Base-by-base conservation (phyloP, 768 basidiomycete genomes). In the Fomitopsis pulvina region DNA sequence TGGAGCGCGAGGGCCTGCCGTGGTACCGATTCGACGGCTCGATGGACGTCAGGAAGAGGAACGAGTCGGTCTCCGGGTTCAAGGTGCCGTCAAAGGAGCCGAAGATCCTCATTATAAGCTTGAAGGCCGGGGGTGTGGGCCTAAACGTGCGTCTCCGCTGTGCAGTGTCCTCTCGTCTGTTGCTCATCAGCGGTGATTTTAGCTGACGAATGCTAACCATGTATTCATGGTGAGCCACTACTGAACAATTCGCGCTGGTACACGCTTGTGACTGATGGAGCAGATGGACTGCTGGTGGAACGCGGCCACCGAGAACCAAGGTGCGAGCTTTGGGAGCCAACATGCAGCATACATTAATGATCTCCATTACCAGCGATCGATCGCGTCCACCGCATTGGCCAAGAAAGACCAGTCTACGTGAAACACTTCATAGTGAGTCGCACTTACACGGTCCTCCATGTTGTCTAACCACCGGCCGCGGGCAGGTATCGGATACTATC, bases 281-380 rank as follows among this genome's bases (percentile, higher is more conserved):
- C 50, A 91, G 88, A 92, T 92, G 88, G 89, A 91, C 59, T 92
- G 87, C 57, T 91, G 89, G 89, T 92, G 89, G 89, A 92, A 91
- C 62, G 79, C 85, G 4, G 87, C 88, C 0, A 81, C 76, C 3
- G 90, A 92, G 62, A 81, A 81, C 45, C 89, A 92, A 77, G 86
- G 85, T 80, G 56, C 1, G 48, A 41, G 26, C 21, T 18, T 45
- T 27, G 26, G 20, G 24, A 11, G 16, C 20, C 20, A 22, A 10
- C 29, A n/a, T n/a, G n/a, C n/a, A n/a, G n/a, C n/a, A n/a, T n/a
- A n/a, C n/a, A 27, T 32, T 20, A 4, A 45, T 39, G 46, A 16
- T 50, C 21, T 12, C 24, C 28, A 27, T 34, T 9, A 37, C 44
- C 46, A 85, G 89, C 90, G 14, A 86, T 92, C 59, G 90, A 92